Conservation (phyloP, 495 filamentous ascomycete species). For the Schizothecium vesticola region DNA sequence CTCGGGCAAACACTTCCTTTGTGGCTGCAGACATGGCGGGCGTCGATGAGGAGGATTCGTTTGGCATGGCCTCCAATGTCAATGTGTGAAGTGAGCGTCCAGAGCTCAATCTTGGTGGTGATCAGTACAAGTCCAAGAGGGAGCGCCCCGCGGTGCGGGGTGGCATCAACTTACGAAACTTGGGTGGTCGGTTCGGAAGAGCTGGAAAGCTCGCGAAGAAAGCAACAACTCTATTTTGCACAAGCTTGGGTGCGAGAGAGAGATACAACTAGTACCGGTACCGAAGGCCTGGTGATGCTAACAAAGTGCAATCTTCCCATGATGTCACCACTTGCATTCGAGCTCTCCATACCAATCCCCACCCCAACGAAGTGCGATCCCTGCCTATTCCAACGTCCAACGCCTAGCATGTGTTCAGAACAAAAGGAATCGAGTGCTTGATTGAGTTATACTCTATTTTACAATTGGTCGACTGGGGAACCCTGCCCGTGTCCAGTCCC, state of each 20-base stretch:
- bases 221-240: not conserved
- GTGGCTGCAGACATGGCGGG: slow-evolving; percentile 42
- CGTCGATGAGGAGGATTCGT: not conserved
- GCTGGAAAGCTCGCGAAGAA: not conserved
- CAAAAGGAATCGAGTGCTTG: slow-evolving; percentile 50
- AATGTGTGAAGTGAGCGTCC: not conserved
- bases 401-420: slow-evolving; percentile 12
- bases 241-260: not conserved
- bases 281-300: not conserved
- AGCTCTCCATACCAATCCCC: not conserved
- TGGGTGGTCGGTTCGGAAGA: not conserved
- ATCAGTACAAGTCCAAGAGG: not conserved
- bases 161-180: not conserved
- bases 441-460: slow-evolving; percentile 44
- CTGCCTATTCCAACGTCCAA: not conserved
- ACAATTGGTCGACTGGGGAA: slow-evolving; percentile 41
- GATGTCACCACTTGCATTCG: not conserved
- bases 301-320: not conserved
- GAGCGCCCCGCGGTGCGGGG: not conserved
- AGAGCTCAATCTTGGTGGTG: not conserved
- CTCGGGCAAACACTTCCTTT: slow-evolving; percentile 68
- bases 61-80: not conserved
- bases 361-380: not conserved
- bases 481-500: slow-evolving; percentile 34
- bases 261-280: not conserved